Percentiles rank a stretch among this genome's conserved stretches.
phyloP scores from a whole-genome alignment of 2,329 filamentous ascomycete species.

The Fusarium stilboides region DNA sequence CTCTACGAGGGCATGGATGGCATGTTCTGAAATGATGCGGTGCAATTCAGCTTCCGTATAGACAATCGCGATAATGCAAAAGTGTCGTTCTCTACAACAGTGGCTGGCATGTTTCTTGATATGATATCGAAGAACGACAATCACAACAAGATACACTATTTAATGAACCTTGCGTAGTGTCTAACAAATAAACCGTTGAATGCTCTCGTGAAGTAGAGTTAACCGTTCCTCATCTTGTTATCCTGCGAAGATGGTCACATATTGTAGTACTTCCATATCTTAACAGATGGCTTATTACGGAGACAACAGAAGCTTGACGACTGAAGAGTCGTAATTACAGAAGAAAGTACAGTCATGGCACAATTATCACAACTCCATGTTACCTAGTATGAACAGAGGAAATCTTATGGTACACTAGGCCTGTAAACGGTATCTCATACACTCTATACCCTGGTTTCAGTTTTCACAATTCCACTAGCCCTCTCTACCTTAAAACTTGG shows the following conservation, averaged over 20 bases:
- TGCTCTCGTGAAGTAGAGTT: no score
- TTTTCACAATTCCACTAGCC: conserved; percentile 53
- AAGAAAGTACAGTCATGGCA: conserved; percentile 31
- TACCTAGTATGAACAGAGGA: conserved; percentile 58
- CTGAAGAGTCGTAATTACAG: conserved; percentile 6
- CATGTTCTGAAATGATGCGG: not conserved
- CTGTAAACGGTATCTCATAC: conserved; percentile 69
- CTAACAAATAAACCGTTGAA: no score
- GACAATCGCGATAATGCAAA: not conserved
- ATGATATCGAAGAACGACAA: not conserved
- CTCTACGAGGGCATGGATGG: not conserved
- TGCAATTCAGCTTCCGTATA: not conserved
- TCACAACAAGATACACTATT: not conserved
- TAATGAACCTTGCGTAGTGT: no score
- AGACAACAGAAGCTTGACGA: conserved; percentile 1
- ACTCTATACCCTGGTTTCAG: conserved; percentile 67
- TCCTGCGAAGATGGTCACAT: no score
- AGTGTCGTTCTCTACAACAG: not conserved
- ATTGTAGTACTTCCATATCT: no score
- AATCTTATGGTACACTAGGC: conserved; percentile 70
- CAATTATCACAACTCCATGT: conserved; percentile 52
- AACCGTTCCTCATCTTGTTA: no score
- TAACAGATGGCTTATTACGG: not conserved
- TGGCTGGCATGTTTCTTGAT: not conserved
- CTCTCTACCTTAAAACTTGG: conserved; percentile 72